phyloP scores from a whole-genome alignment of 352 stramenopile species.

The Globisporangium solare region DNA sequence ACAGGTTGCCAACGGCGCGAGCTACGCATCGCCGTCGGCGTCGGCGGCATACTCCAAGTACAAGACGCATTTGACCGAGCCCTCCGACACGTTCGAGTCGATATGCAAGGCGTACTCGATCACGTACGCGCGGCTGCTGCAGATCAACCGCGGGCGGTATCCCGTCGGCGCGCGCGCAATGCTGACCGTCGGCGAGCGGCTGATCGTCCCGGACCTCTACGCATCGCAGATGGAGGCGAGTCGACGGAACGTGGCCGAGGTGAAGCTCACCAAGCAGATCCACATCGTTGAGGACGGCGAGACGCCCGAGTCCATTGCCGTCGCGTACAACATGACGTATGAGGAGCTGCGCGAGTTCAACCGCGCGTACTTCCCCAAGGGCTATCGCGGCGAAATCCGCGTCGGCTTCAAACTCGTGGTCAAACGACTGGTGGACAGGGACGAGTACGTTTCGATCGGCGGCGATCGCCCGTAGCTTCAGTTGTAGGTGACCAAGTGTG shows the following conservation, averaged over 20 bases:
- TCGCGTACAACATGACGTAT: constrained; percentile 73
- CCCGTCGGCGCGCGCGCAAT: constrained; percentile 58
- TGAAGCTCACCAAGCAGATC: constrained; percentile 86
- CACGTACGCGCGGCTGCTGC: constrained; percentile 63
- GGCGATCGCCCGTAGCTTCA: constrained; percentile 5
- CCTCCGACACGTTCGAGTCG: constrained; percentile 65
- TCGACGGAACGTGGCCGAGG: constrained; percentile 67
- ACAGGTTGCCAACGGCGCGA: background rate
- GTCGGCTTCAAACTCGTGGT: constrained; percentile 80
- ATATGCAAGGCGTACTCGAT: constrained; percentile 63
- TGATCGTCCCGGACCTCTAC: constrained; percentile 76
- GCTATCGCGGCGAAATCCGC: constrained; percentile 75
- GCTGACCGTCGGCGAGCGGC: constrained; percentile 45
- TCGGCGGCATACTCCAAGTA: constrained; percentile 58
- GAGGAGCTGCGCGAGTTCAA: constrained; percentile 85
- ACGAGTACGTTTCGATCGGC: constrained; percentile 27
- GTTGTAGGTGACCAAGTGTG: background rate
- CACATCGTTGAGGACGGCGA: constrained; percentile 71
- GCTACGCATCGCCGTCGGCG: constrained; percentile 27
- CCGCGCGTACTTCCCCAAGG: constrained; percentile 82
- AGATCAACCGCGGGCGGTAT: constrained; percentile 76
- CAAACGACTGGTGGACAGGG: constrained; percentile 38
- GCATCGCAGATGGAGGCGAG: constrained; percentile 43
- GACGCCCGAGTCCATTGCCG: constrained; percentile 60
- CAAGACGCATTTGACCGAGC: constrained; percentile 53